These are phyloP conservation scores for Colletotrichum australisinense DNA, from an alignment of 2,329 filamentous ascomycete species.

Conservation along the genomic window DNA sequence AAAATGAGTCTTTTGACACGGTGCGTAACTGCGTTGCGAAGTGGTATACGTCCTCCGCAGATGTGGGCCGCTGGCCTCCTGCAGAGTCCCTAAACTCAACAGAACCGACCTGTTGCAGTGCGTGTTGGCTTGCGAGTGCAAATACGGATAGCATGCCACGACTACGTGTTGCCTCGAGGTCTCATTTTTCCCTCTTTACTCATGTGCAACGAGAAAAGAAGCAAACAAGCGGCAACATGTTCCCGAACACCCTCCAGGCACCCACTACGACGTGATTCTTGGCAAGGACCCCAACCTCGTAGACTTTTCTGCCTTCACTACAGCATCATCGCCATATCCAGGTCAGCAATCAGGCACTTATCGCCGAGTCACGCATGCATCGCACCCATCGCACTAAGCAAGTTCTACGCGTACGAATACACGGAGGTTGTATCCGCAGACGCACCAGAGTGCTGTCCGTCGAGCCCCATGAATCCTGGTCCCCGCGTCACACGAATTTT, in stretches of 20 bases:
- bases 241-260: not conserved
- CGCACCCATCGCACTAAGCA: not conserved
- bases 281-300: not conserved
- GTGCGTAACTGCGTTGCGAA: conserved; percentile 30
- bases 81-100: conserved; percentile 7
- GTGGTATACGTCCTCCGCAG: conserved; percentile 5
- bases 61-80: conserved; percentile 22
- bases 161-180: not conserved
- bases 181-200: not conserved
- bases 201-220: not conserved
- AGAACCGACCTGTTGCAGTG: not conserved
- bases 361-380: not conserved
- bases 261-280: not conserved
- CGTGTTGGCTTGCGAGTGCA: conserved; percentile 17
- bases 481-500: conserved; percentile 10
- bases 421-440: not conserved
- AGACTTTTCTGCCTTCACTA: not conserved
- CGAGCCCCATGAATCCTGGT: not conserved
- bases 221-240: not conserved
- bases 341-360: conserved; percentile 19
- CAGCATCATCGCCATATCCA: conserved; percentile 1
- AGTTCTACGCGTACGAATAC: not conserved
- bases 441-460: not conserved
- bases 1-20: not conserved
- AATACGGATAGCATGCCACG: not conserved